Evolutionary conservation across 2,329 filamentous ascomycete species (phyloP), one percentile per base, ranked within the genome.

Genomic region (Exophiala alcalophila): DNA sequence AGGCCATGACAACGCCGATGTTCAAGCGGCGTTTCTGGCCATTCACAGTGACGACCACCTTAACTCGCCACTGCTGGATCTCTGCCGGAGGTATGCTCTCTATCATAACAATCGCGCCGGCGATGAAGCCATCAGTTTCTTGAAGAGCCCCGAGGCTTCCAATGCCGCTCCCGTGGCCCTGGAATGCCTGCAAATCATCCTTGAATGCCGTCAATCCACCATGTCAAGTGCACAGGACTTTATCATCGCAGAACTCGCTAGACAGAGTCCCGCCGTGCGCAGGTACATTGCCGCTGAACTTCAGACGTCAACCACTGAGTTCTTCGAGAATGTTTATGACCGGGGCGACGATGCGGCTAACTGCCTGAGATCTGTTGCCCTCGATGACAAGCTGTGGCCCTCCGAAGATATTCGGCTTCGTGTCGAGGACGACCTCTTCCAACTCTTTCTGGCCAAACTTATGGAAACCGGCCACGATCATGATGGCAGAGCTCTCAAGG

Each of bases 381-480:
- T 72, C 36, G 68, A 71, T 46, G 60, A 61, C n/a, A 60, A 60
- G 4, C 61, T 71, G 4, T 73, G 70, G 70, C 20, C 46, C n/a
- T 33, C 41, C 20, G 67, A 72, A 49, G 59, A 64, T 20, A 59
- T 52, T n/a, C 63, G 68, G 29, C 57, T 61, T 11, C 65, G 68
- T 38, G 70, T 68, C 50, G 68, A 72, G 52, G 63, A 63, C 41
- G 70, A 72, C 49, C 61, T 73, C 4, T 72, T 73, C 45, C 68
- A 68, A 58, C 78, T 94, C 44, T 81, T 91, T 55, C 80, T 96
- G 54, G 90, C 90, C 16, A 84, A 86, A 58, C 72, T 96, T 56
- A 94, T 96, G 82, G 87, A 94, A 62, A 88, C 87, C 30, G 89
- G 88, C 39, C 80, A 90, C 57, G 87, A 95, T 43, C 64, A 78